Conservation (phyloP, 2,329 filamentous ascomycete genomes). For the Alternaria sp. region DNA sequence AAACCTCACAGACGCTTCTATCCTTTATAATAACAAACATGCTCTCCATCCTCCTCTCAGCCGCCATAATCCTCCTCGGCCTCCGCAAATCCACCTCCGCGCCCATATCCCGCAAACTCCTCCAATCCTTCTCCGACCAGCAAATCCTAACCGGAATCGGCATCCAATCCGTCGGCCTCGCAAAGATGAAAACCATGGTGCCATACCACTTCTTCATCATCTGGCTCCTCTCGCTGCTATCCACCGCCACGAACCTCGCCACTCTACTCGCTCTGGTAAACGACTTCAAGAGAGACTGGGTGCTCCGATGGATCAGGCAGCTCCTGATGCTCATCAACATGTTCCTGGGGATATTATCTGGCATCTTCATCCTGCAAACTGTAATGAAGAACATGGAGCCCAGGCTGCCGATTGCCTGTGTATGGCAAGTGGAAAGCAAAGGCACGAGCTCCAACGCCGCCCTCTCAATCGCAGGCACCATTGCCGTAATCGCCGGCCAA, state of each 20-base stretch:
- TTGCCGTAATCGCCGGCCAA: conserved; percentile 68
- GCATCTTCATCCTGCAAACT: conserved; percentile 64
- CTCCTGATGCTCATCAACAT: conserved; percentile 72
- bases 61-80: conserved; percentile 66
- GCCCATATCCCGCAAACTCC: conserved; percentile 68
- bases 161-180: conserved; percentile 70
- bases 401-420: conserved; percentile 68
- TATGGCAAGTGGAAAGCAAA: conserved; percentile 60
- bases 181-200: conserved; percentile 65
- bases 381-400: conserved; percentile 62
- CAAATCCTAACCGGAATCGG: conserved; percentile 74
- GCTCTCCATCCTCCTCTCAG: conserved; percentile 64
- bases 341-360: conserved; percentile 64
- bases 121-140: conserved; percentile 72
- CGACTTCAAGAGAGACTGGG: conserved; percentile 72
- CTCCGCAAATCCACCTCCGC: conserved; percentile 56
- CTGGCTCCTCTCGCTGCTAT: conserved; percentile 72
- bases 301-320: conserved; percentile 71
- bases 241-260: conserved; percentile 71
- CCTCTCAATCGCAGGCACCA: conserved; percentile 66
- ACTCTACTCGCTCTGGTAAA: conserved; percentile 70
- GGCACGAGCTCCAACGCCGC: conserved; percentile 52
- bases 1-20: conserved; percentile 59
- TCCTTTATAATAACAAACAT: conserved; percentile 72
- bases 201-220: conserved; percentile 76